Conservation (phyloP, 257 asterid species). For the Lycium barbarum region DNA sequence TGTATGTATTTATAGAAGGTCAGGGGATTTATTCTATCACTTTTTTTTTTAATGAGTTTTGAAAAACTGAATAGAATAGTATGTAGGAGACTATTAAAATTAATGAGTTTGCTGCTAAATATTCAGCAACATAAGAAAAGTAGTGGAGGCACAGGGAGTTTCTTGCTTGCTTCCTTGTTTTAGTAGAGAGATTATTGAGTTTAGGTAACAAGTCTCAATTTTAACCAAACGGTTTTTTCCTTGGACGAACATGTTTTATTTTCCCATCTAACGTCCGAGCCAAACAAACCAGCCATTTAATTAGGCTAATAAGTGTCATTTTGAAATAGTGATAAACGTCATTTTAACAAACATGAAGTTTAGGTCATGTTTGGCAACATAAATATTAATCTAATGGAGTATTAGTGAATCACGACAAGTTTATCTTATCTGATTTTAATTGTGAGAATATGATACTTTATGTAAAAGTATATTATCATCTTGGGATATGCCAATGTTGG, state of each 20-base stretch:
- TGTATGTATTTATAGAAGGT: not conserved
- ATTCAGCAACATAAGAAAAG: not conserved
- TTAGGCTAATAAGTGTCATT: not conserved
- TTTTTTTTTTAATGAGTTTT: constrained; percentile 8
- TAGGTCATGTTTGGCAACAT: constrained; percentile 16
- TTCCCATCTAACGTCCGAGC: not conserved
- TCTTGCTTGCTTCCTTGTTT: not conserved
- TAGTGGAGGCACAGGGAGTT: not conserved
- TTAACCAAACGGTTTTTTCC: not conserved
- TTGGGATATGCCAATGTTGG: not conserved
- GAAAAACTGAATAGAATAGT: not conserved
- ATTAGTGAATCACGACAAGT: constrained; percentile 6
- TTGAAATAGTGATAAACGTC: not conserved
- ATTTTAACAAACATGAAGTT: not conserved
- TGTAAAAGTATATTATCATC: not conserved
- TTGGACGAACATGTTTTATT: not conserved
- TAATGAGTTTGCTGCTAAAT: not conserved
- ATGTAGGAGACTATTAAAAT: not conserved
- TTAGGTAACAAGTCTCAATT: not conserved
- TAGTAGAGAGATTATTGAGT: not conserved
- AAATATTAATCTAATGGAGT: not conserved
- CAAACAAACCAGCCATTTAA: not conserved
- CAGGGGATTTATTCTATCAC: not conserved
- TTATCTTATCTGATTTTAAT: not conserved
- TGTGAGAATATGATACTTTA: not conserved